phyloP scores from a whole-genome alignment of 2,329 filamentous ascomycete species.

The Chrysoporthe cubensis region DNA sequence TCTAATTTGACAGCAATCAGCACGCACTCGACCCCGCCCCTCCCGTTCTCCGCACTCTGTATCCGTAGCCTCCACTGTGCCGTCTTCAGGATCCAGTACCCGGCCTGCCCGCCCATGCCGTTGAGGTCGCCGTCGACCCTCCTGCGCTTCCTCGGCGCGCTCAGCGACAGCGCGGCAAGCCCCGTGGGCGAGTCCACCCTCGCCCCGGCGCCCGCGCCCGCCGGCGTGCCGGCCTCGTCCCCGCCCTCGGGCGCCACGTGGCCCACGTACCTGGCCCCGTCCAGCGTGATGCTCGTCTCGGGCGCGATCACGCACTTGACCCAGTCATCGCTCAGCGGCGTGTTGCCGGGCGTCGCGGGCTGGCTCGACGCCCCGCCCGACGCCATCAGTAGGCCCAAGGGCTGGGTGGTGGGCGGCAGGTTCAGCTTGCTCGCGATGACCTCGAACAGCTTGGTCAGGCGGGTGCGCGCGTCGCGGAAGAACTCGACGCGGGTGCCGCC shows the following conservation, averaged over 20 bases:
- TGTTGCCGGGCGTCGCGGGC: slow-evolving; percentile 69
- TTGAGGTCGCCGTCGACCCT: slow-evolving; percentile 42
- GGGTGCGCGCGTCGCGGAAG: slow-evolving; percentile 68
- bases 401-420: slow-evolving; percentile 61
- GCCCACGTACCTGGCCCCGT: slow-evolving; percentile 53
- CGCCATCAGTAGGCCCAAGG: slow-evolving; percentile 69
- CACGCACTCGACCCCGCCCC: slow-evolving; percentile 67
- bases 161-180: slow-evolving; percentile 34
- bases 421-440: slow-evolving; percentile 83
- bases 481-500: slow-evolving; percentile 66
- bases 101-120: slow-evolving; percentile 33
- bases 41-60: slow-evolving; percentile 54
- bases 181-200: slow-evolving; percentile 38
- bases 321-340: slow-evolving; percentile 69
- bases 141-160: slow-evolving; percentile 50
- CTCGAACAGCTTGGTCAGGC: slow-evolving; percentile 75
- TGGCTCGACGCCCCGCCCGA: slow-evolving; percentile 64
- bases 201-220: slow-evolving; percentile 33
- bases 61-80: slow-evolving; percentile 76
- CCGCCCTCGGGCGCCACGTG: slow-evolving; percentile 15
- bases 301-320: slow-evolving; percentile 67
- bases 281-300: slow-evolving; percentile 62
- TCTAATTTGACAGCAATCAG: slow-evolving; percentile 79
- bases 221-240: slow-evolving; percentile 28
- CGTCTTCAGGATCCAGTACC: slow-evolving; percentile 66